These are phyloP conservation scores for Rhynchospora breviuscula DNA, from an alignment of 176 grass and related monocot species.

Conservation along the genomic window DNA sequence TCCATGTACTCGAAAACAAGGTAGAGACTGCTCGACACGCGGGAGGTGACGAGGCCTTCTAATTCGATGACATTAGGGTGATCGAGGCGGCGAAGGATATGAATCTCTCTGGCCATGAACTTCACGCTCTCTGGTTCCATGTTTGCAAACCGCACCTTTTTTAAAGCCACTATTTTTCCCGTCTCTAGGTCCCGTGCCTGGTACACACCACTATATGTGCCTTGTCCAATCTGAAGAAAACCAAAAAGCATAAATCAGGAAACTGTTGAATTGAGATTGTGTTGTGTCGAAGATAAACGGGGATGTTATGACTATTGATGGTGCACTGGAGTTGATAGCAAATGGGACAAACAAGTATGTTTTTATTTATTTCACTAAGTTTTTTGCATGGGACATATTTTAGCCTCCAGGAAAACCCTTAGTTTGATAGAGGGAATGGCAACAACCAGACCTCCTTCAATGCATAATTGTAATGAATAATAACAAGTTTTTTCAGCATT, in stretches of 20 bases:
- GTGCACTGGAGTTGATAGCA: not conserved
- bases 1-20: slow-evolving; percentile 99
- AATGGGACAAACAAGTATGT: not conserved
- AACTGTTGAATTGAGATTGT: not conserved
- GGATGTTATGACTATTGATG: not conserved
- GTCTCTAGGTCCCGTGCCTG: slow-evolving; percentile 91
- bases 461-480: not conserved
- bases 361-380: not conserved
- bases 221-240: slow-evolving; percentile 91
- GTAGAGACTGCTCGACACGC: slow-evolving; percentile 87
- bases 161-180: slow-evolving; percentile 88
- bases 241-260: slow-evolving; percentile 1
- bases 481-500: not conserved
- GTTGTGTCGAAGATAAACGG: not conserved
- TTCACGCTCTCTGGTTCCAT: slow-evolving; percentile 90
- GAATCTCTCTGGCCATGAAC: slow-evolving; percentile 99
- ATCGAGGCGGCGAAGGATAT: slow-evolving; percentile 86
- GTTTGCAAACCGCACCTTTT: slow-evolving; percentile 93
- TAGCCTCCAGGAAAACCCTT: not conserved
- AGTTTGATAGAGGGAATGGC: not conserved
- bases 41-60: slow-evolving; percentile 89
- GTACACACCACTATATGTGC: slow-evolving; percentile 95
- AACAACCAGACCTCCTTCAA: not conserved
- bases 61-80: slow-evolving; percentile 92
- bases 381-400: not conserved